Base-by-base conservation (phyloP, 208 protist genomes). In the Acanthamoeba culbertsoni region DNA sequence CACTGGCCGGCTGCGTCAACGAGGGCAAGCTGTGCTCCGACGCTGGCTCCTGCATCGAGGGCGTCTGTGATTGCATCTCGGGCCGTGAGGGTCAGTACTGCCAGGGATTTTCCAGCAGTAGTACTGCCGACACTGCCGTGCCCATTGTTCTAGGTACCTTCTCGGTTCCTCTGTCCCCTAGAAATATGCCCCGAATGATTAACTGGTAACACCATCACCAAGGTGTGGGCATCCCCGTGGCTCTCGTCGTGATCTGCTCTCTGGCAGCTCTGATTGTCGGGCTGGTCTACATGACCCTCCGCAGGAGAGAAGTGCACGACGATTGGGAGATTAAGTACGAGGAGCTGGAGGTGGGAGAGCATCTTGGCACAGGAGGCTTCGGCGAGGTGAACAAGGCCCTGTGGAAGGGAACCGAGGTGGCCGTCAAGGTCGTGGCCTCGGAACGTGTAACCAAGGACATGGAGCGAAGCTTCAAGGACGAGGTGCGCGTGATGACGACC, bases 341-440 rank as follows among this genome's bases (percentile, higher is more conserved):
- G 16, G 82, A 90, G 53, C 31, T 90, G 51, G 53, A 90, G 0
- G 26, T 71, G 23, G 59, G 59, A 20, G 89, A 93, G 63, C 31
- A 59, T 10, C 46, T 93, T 1, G 63, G 89, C 62, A 62, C 40
- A 2, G 89, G 89, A 18, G 59, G 53, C 89, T 93, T 93, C 48
- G 89, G 89, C 45, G 63, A 93, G n/a, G 89, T 93, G 14, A 46
- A 33, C 57, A 26, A 33, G 10, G 86, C 86, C 1, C 28, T 23
- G 4, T 91, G 86, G 89, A 93, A 93, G 53, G 89, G 65, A 7
- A 82, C 65, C 40, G 89, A 93, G 57, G 65, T 91, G 23, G 86
- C 86, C 1, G 86, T 62, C 20, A 91, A 91, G 86, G 62, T 91
- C 42, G 73, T 91, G 55, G 53, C 62, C n/a, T 48, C 86, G 43